A percentile compares a stretch with the other conserved stretches of the same genome.
Evolutionary conservation across 1,284 basidiomycete genomes (phyloP).

Genomic region (Flammula alnicola): DNA sequence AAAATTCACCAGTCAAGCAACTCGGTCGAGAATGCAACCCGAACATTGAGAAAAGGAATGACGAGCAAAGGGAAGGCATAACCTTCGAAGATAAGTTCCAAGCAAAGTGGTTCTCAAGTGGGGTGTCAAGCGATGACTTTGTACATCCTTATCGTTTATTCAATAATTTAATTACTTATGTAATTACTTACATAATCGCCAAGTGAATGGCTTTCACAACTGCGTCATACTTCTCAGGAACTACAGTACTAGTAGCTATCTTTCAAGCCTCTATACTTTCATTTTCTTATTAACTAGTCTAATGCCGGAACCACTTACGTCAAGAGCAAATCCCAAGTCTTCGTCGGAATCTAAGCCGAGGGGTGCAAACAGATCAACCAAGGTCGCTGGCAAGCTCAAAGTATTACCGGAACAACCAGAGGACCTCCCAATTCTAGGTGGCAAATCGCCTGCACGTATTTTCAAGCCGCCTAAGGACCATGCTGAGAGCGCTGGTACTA

Average conservation of each 20-base stretch:
- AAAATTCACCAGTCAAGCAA: too few species aligned
- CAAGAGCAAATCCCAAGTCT: conserved; percentile 13
- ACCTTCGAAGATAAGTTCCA: too few species aligned
- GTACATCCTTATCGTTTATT: too few species aligned
- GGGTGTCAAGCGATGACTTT: too few species aligned
- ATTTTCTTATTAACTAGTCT: background rate
- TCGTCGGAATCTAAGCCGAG: conserved; percentile 52
- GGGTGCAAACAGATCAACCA: conserved; percentile 85
- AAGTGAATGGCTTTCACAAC: background rate
- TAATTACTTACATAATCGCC: background rate
- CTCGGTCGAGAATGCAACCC: too few species aligned
- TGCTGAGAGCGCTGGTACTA: conserved; percentile 54
- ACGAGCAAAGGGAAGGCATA: too few species aligned
- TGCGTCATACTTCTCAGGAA: too few species aligned
- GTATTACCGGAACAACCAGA: conserved; percentile 93
- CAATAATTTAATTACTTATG: too few species aligned
- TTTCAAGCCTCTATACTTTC: background rate
- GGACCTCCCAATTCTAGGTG: conserved; percentile 40
- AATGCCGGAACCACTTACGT: conserved; percentile 22
- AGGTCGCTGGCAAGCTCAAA: conserved; percentile 87
- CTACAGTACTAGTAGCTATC: too few species aligned
- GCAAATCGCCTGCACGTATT: conserved; percentile 26
- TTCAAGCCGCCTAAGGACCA: conserved; percentile 34
- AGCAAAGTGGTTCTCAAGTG: too few species aligned
- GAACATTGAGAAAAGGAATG: too few species aligned